Conservation (phyloP, 2,329 filamentous ascomycete species). For the Alternaria infectoria region DNA sequence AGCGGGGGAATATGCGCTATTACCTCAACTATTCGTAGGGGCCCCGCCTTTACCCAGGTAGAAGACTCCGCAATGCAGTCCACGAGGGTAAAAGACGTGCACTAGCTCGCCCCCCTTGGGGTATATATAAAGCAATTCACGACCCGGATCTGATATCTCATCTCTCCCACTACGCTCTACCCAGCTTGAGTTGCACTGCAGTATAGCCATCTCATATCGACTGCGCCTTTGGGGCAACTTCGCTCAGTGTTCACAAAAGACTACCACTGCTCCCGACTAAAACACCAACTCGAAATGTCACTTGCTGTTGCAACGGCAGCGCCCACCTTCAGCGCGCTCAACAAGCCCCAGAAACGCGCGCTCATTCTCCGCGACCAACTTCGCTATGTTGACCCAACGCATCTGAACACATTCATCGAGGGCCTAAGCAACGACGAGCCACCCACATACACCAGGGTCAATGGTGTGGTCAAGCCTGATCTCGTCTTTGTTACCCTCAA, state of each 20-base stretch:
- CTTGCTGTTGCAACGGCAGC: conserved; percentile 17
- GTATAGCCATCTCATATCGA: background rate
- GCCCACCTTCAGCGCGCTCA: conserved; percentile 28
- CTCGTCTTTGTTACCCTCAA: conserved; percentile 30
- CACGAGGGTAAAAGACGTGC: background rate
- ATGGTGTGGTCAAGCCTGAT: conserved; percentile 27
- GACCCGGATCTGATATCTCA: background rate
- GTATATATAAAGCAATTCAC: background rate
- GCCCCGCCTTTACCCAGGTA: background rate
- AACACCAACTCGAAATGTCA: background rate
- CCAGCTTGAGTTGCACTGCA: background rate
- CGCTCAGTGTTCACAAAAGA: background rate
- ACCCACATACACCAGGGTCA: conserved; percentile 33
- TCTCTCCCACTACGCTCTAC: background rate
- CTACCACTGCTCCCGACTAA: background rate
- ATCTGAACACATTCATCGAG: conserved; percentile 37
- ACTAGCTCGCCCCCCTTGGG: background rate
- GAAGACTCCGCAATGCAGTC: background rate
- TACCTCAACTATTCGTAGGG: background rate
- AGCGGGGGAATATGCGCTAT: background rate
- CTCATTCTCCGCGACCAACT: conserved; percentile 38
- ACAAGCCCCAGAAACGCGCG: conserved; percentile 35
- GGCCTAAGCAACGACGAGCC: conserved; percentile 36
- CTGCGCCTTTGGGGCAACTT: background rate
- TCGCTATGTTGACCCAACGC: conserved; percentile 26